Evolutionary conservation across 805 yeast species (phyloP), one percentile per base, ranked within the genome.

Genomic region (Yamadazyma philogaea): DNA sequence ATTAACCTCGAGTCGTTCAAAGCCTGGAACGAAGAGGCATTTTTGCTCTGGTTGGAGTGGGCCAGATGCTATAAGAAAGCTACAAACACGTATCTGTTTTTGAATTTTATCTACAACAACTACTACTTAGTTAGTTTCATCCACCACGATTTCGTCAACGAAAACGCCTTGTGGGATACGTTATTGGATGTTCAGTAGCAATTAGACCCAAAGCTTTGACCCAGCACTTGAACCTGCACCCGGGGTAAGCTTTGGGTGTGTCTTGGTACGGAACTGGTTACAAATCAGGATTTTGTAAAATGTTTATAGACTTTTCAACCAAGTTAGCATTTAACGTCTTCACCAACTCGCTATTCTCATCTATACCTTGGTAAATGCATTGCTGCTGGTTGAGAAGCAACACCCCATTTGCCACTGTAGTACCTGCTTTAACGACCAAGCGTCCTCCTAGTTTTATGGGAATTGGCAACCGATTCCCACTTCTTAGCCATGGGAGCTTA

Each of bases 11-110:
- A 89, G 53, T 87, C 97, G 1, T 91, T 93, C 69, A 78, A 78
- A 51, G 96, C 96, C 0, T 93, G 99, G 99, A 79, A 84, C 52
- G 97, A 90, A 55, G 99, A 93, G 61, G 95, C 96, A 0, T 93
- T 88, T 63, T 75, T 79, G 44, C 84, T 93, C 46, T 87, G 97
- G 93, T 65, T 72, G 31, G 96, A 90, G 60, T 93, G 99, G 99
- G 85, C 84, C 37, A 74, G 83, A 49, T 71, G 93, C 43, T 93
- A 89, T 60, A 76, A 80, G 50, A 66, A 73, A 68, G 65, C 63
- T 60, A 63, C 81, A 11, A 64, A 65, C 19, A 68, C 89, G n/a
- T 78, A 74, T 55, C 64, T 77, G 37, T 72, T 91, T 52, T 74
- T 93, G 49, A 76, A 77, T 42, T 58, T 68, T 15, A 72, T 88